Percentiles rank a stretch among this genome's conserved stretches.
Evolutionary conservation across 2,329 filamentous ascomycete genomes (phyloP).

Genomic region (Trichoderma semiorbis): DNA sequence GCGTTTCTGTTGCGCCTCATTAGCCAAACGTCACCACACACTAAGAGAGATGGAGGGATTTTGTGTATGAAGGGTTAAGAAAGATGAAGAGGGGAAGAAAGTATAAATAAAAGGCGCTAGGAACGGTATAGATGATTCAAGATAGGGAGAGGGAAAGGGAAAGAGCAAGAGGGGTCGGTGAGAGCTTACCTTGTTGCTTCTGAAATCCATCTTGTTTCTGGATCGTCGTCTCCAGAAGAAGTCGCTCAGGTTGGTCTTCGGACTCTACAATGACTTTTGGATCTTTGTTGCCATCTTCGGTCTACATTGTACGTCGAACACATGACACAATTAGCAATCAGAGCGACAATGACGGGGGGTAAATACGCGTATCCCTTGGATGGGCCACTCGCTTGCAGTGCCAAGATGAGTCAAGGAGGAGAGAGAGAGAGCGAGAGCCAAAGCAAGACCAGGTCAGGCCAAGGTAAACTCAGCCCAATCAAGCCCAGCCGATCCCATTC

Average conservation of each 20-base stretch:
- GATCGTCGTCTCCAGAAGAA: slow-evolving; percentile 85
- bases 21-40: slow-evolving; percentile 18
- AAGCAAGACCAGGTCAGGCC: neutral
- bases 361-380: neutral
- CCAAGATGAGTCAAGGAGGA: neutral
- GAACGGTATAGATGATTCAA: neutral
- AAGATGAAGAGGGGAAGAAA: neutral
- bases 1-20: slow-evolving; percentile 63
- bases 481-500: neutral
- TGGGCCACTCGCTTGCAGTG: neutral
- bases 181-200: slow-evolving; percentile 81
- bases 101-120: neutral
- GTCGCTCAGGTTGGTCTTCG: slow-evolving; percentile 81
- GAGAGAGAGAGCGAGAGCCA: neutral
- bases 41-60: neutral
- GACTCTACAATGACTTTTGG: slow-evolving; percentile 87
- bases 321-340: neutral
- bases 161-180: neutral
- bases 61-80: neutral
- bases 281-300: slow-evolving; percentile 66
- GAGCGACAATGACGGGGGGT: neutral
- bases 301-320: slow-evolving; percentile 33
- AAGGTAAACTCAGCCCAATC: neutral
- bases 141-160: neutral
- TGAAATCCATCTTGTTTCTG: slow-evolving; percentile 94